Evolutionary conservation across 2,329 filamentous ascomycete species (phyloP), one percentile per base, ranked within the genome.

Genomic region (Colletotrichum endophyticum): DNA sequence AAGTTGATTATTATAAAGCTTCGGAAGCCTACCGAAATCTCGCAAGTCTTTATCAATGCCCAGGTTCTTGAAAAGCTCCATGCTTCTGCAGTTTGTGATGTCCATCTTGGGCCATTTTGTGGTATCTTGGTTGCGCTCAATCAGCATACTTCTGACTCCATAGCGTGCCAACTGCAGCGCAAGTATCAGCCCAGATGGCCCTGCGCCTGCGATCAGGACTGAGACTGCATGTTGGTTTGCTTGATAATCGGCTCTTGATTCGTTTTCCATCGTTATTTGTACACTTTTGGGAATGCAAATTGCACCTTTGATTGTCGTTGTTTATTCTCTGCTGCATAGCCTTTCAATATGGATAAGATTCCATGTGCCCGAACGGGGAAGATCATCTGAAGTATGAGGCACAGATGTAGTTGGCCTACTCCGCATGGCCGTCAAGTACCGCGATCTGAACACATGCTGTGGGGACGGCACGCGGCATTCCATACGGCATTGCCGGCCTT

Each of bases 81-180:
- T 67, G 64, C 64, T 67, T 53, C 64, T 49, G 27, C 64, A 67
- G 64, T 67, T 67, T 27, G 64, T 67, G 39, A 67, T 32, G 13
- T 67, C 64, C 64, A 67, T 67, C 39, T 67, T 67, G 12, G 64
- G 64, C 64, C 44, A 67, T 32, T 53, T 67, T 19, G 64, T 67
- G 39, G 64, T 67, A 16, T 67, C 64, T 11, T 30, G 13, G 27
- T 53, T 67, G 22, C 64, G 64, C 64, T 67, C 64, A 25, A 49
- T 13, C 12, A 53, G 36, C 13, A 67, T 22, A 11, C 34, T 49
- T 36, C 86, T 83, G 77, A 92, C 89, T 62, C 86, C 85, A 70
- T 88, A 85, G 78, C 88, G 87, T 28, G 89, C 86, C 8, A 92
- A 87, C 5, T 92, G 85, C 4, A 91, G 84, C 16, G 85, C 86